These are phyloP conservation scores for Solanum dulcamara DNA, from an alignment of 257 asterid genomes.

Conservation along the genomic window DNA sequence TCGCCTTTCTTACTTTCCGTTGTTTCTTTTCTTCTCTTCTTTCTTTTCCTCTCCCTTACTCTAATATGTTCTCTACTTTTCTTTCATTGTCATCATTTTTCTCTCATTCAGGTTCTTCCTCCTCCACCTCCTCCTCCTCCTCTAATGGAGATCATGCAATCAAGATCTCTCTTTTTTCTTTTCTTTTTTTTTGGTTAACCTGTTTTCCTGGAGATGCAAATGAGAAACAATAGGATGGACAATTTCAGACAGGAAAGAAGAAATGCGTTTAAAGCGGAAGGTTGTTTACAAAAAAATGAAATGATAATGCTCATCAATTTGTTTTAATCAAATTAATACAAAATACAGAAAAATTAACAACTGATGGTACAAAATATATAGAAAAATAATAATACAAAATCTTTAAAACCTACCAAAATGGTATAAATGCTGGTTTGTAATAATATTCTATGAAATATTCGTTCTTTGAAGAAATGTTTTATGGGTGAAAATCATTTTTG, in stretches of 20 bases:
- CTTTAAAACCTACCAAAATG: neutral
- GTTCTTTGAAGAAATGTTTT: neutral
- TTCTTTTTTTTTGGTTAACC: neutral
- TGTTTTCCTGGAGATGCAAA: neutral
- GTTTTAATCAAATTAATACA: neutral
- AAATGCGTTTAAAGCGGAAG: constrained; percentile 4
- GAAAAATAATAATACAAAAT: neutral
- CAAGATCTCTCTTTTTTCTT: neutral
- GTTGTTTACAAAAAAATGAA: constrained; percentile 2
- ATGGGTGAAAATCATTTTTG: neutral
- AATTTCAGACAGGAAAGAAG: constrained; percentile 4
- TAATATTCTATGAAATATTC: neutral
- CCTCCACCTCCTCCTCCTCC: neutral
- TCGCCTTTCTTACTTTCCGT: neutral
- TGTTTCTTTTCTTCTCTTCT: neutral
- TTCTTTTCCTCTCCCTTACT: neutral
- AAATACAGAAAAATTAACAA: neutral
- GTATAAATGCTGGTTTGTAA: neutral
- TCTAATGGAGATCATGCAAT: neutral
- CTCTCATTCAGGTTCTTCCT: neutral
- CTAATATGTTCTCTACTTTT: neutral
- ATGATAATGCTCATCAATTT: neutral
- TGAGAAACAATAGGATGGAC: neutral
- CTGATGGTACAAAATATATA: neutral
- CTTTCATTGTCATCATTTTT: neutral